Evolutionary conservation across 305 asterid species (phyloP).

Genomic region (Ruellia speciosa): DNA sequence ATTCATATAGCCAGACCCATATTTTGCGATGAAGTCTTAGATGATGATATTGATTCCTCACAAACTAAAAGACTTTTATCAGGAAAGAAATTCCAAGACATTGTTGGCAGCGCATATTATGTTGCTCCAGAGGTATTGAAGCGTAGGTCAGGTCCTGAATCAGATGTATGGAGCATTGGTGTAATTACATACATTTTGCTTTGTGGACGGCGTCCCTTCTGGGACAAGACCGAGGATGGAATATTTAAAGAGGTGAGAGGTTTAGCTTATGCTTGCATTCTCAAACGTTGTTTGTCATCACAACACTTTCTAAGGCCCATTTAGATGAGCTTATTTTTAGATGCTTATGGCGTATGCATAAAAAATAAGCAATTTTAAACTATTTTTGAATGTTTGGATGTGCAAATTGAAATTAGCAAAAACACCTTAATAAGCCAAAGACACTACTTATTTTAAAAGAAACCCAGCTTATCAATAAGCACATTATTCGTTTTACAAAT

Average conservation of each 20-base stretch:
- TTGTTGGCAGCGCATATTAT: constrained; percentile 83
- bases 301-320: neutral
- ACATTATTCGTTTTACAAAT: no score
- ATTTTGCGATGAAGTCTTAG: no score
- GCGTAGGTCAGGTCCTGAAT: constrained; percentile 78
- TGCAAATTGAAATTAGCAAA: no score
- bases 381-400: no score
- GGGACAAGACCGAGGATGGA: constrained; percentile 93
- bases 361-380: no score
- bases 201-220: constrained; percentile 88
- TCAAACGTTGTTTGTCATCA: neutral
- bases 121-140: constrained; percentile 82
- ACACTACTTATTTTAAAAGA: no score
- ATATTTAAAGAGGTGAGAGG: constrained; percentile 75
- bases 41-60: constrained; percentile 1
- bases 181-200: constrained; percentile 76
- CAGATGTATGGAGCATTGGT: constrained; percentile 86
- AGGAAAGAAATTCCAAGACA: constrained; percentile 70
- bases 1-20: no score
- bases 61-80: constrained; percentile 7
- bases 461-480: no score
- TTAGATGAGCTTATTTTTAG: neutral
- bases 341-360: no score
- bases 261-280: neutral
- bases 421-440: no score